Base-by-base conservation (phyloP, 2,329 filamentous ascomycete species). In the Albophoma yamanashiensis region DNA sequence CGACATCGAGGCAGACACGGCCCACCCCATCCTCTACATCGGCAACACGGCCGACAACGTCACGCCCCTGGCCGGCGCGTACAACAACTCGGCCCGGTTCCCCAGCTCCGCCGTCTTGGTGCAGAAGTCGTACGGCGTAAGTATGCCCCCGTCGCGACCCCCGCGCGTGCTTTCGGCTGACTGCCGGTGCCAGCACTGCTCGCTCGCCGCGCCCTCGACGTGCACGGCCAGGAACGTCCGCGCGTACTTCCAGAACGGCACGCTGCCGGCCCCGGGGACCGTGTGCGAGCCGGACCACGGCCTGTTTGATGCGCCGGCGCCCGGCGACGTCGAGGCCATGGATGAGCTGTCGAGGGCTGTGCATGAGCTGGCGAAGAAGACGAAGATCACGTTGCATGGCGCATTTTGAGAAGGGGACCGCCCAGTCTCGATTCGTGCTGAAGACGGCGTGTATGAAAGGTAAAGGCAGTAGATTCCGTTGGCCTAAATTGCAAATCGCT, bases 61-160 rank as follows among this genome's bases (percentile, higher is more conserved):
- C 31, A 81, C 79, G n/a, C 79, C 79, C 22, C 64, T 76, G 3
- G 64, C 74, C 22, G 79, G 76, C 62, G 78, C 79, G 5, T 61
- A 71, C n/a, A 78, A 76, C 60, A 78, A 78, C 69, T 76, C 69
- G 20, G 70, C 67, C 2, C 71, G 73, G 0, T 82, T 82, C 57
- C 72, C 72, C 0, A 74, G 73, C 17, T 80, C 79, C 0, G 72
- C 74, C 0, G 69, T 83, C 7, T 66, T 83, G 34, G 71, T 76
- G 15, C 79, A 81, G 64, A 77, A 82, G 53, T 76, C 77, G 0
- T 82, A 78, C 47, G 81, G 81, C 5, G 79, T 80, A 71, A 69
- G 77, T 69, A 12, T 11, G 2, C 22, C 17, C 6, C 3, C 8
- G 12, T 9, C 14, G 11, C 7, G 3, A 9, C 34, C 17, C 34